phyloP scores from a whole-genome alignment of 2,329 filamentous ascomycete species.

The Leptographium wingfieldii region DNA sequence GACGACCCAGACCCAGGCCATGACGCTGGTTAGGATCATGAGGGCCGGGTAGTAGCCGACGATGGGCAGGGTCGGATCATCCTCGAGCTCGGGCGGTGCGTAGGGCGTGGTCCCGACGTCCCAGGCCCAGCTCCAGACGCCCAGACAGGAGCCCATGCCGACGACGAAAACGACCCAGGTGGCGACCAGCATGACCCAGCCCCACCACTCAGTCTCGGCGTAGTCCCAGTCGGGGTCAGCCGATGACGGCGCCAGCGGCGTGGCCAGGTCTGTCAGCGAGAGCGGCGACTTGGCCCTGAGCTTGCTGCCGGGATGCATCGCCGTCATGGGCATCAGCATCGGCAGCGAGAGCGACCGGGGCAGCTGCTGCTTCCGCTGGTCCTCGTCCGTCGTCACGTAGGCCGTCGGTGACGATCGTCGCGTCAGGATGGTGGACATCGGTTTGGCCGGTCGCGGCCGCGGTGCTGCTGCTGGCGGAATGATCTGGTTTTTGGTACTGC shows the following conservation, averaged over 20 bases:
- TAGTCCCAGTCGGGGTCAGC: constrained; percentile 66
- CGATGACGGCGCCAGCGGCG: constrained; percentile 24
- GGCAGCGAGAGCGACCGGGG: constrained; percentile 10
- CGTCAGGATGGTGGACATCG: background rate
- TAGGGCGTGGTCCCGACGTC: constrained; percentile 94
- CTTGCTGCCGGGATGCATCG: background rate
- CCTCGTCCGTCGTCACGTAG: constrained; percentile 1
- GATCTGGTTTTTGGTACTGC: constrained; percentile 15
- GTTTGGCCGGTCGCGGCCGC: background rate
- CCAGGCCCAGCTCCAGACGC: constrained; percentile 98
- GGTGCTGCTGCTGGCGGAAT: constrained; percentile 4
- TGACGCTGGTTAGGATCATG: constrained; percentile 83
- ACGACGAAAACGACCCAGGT: constrained; percentile 96
- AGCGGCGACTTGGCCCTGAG: constrained; percentile 44
- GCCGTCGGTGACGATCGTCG: background rate
- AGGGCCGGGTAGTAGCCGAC: constrained; percentile 94
- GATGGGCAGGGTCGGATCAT: constrained; percentile 88
- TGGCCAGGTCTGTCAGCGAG: constrained; percentile 32
- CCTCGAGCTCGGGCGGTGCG: constrained; percentile 86
- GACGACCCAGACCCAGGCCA: constrained; percentile 98
- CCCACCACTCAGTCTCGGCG: constrained; percentile 93
- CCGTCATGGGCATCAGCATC: constrained; percentile 8
- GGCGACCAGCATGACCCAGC: constrained; percentile 79
- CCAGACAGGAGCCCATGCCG: constrained; percentile 91
- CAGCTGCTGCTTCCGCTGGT: background rate